Evolutionary conservation across 495 filamentous ascomycete species (phyloP), one percentile per base, ranked within the genome.

Genomic region (Saxophila tyrrhenica): DNA sequence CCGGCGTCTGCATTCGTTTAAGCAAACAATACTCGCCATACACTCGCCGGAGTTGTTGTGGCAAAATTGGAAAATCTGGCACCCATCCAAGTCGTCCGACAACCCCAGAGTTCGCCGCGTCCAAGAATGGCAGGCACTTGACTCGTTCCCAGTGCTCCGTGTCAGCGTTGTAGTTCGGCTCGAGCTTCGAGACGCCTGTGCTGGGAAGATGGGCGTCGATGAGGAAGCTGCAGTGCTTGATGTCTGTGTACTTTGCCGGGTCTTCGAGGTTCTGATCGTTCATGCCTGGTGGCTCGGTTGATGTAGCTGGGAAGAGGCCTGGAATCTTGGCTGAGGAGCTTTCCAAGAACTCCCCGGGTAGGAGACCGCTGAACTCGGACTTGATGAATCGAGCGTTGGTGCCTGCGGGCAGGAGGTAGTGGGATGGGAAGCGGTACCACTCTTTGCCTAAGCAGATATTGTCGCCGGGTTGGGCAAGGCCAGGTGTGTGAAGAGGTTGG

Each of bases 341-440:
- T 67, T 87, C 84, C 17, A 77, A 76, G 66, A 97, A 99, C 63
- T 94, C 85, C 3, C 94, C 94, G 1, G 94, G 94, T 22, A 99
- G 74, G 39, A 99, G 69, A 10, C 94, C 94, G 23, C 77, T 74
- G 69, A 99, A 99, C 54, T 87, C 87, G 62, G 86, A 92, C 60
- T 83, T 85, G 49, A 99, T 72, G 60, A 95, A 97, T 56, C 87
- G 94, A 54, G 86, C 86, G 41, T 77, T 78, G 76, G 89, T 84
- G 43, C 75, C 75, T 7, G 81, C 67, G 0, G 94, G 94, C 0
- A 99, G 74, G 66, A 90, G 87, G 70, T 90, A 97, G 3, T 87
- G 90, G 15, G 86, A 89, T 11, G 94, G 94, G 64, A 94, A 99
- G 46, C 94, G 86, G 65, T 99, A 96, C 94, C 94, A 99, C 66